Conservation (phyloP, 805 yeast species). For the Metschnikowia drakensbergensis region DNA sequence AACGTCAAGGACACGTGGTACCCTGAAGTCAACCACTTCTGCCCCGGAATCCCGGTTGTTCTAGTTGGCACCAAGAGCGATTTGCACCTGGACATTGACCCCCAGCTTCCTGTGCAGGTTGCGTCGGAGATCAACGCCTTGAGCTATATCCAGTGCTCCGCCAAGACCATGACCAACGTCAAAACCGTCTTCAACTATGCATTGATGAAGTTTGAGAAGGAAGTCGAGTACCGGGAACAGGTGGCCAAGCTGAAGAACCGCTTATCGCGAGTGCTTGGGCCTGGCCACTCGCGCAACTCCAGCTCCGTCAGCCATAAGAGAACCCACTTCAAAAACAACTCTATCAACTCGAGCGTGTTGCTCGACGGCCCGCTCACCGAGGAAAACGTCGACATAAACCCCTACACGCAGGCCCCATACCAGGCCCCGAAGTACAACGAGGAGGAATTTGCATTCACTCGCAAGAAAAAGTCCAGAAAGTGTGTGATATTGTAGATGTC, state of each 20-base stretch:
- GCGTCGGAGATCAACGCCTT: constrained; percentile 64
- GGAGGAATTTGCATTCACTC: constrained; percentile 41
- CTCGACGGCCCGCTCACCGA: constrained; percentile 41
- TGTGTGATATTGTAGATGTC: constrained; percentile 31
- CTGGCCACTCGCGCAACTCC: constrained; percentile 19
- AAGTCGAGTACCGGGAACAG: constrained; percentile 34
- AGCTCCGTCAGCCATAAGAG: constrained; percentile 21
- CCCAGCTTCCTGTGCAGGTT: constrained; percentile 48
- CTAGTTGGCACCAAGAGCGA: constrained; percentile 85
- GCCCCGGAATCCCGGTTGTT: constrained; percentile 73
- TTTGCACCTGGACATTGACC: constrained; percentile 36
- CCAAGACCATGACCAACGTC: constrained; percentile 65
- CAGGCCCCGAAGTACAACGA: constrained; percentile 28
- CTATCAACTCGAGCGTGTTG: constrained; percentile 34
- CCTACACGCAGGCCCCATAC: constrained; percentile 28
- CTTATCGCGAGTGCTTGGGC: constrained; percentile 27
- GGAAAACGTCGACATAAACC: constrained; percentile 30
- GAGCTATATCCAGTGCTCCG: constrained; percentile 76
- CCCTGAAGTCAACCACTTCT: constrained; percentile 80
- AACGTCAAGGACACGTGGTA: constrained; percentile 81
- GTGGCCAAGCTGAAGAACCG: constrained; percentile 35
- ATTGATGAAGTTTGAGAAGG: constrained; percentile 40
- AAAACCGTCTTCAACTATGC: constrained; percentile 65
- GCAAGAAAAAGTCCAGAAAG: constrained; percentile 28
- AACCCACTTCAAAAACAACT: constrained; percentile 37